Evolutionary conservation across 352 stramenopile species (phyloP).

Genomic region (Phytopythium vexans): DNA sequence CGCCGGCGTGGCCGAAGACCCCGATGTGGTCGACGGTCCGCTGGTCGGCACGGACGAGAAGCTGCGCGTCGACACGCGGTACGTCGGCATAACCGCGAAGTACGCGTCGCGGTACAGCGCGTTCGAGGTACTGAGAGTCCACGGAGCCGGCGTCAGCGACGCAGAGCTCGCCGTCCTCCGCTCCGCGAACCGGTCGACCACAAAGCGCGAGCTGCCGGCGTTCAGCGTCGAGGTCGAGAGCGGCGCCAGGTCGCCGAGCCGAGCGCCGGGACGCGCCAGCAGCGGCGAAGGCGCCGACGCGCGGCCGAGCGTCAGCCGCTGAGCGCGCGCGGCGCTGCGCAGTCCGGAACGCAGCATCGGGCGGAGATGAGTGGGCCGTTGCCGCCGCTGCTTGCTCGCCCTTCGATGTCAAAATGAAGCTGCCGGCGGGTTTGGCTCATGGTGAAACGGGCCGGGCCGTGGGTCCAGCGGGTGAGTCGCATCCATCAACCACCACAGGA

Average conservation of each 20-base stretch:
- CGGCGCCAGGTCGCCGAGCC: conserved; percentile 2
- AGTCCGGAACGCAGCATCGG: conserved; percentile 44
- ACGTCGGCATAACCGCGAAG: conserved; percentile 18
- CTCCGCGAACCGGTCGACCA: too few species aligned
- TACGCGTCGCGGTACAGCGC: conserved; percentile 16
- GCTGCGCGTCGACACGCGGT: conserved; percentile 23
- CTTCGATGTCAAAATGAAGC: neutral
- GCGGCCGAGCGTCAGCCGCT: conserved; percentile 20
- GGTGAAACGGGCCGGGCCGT: too few species aligned
- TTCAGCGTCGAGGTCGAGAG: conserved; percentile 1
- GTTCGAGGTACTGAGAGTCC: too few species aligned
- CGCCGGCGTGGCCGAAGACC: neutral
- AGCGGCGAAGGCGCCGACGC: conserved; percentile 10
- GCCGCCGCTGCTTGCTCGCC: neutral
- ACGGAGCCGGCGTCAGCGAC: too few species aligned
- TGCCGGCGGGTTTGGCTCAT: too few species aligned
- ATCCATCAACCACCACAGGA: too few species aligned
- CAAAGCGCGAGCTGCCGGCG: neutral
- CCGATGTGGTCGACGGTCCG: conserved; percentile 15
- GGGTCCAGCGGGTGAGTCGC: too few species aligned
- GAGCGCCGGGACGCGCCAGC: neutral
- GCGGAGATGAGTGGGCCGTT: neutral
- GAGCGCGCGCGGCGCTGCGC: conserved; percentile 29
- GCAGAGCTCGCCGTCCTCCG: too few species aligned
- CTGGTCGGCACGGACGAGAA: conserved; percentile 44